Evolutionary conservation across 1,284 basidiomycete species (phyloP).

Genomic region (Neonothopanus nambi): DNA sequence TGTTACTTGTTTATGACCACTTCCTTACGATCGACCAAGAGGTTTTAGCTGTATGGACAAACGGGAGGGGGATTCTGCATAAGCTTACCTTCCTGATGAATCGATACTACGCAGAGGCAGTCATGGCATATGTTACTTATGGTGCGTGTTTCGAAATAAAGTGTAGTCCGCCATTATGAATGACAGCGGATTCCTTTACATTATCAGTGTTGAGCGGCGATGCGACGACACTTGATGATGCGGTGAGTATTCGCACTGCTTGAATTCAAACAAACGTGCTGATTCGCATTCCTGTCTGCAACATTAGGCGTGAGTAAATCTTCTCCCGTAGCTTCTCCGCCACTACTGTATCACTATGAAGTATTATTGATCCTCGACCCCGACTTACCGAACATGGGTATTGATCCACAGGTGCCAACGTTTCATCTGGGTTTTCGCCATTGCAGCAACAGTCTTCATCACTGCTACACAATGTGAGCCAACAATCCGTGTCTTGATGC

Average conservation of each 20-base stretch:
- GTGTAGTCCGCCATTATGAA: too few relatives aligned
- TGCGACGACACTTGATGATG: background rate
- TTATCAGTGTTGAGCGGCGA: background rate
- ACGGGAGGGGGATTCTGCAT: background rate
- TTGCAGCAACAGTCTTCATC: constrained; percentile 6
- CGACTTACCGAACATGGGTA: too few relatives aligned
- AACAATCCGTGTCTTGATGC: background rate
- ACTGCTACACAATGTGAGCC: constrained; percentile 11
- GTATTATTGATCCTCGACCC: too few relatives aligned
- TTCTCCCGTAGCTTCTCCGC: too few relatives aligned
- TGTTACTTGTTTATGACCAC: constrained; percentile 9
- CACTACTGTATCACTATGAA: too few relatives aligned
- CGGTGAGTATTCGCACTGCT: too few relatives aligned
- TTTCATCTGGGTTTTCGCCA: constrained; percentile 12
- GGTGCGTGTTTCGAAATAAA: background rate
- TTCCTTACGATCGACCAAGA: constrained; percentile 10
- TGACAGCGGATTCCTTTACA: too few relatives aligned
- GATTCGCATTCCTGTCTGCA: too few relatives aligned
- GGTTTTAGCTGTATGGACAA: constrained; percentile 7
- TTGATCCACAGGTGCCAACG: constrained; percentile 10
- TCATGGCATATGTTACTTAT: constrained; percentile 8
- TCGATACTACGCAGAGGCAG: constrained; percentile 6
- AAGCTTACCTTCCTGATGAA: constrained; percentile 8
- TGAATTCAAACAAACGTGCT: too few relatives aligned
- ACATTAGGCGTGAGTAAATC: too few relatives aligned